Conservation (phyloP, 768 basidiomycete genomes). For the Leccinellum rugosiceps region DNA sequence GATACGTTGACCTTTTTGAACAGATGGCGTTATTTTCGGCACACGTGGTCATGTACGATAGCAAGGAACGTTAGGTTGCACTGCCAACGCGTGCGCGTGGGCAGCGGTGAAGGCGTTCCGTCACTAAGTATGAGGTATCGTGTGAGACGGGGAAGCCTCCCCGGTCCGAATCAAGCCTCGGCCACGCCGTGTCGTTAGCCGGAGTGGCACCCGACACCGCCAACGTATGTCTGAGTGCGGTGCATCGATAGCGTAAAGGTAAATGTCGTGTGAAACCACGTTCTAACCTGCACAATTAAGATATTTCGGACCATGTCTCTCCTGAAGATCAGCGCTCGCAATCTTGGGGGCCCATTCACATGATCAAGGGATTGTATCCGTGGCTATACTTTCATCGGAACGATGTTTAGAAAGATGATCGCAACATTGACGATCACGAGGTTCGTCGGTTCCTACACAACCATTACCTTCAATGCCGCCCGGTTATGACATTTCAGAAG, state of each 20-base stretch:
- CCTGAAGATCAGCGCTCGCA: background rate
- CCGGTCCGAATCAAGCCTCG: constrained; percentile 16
- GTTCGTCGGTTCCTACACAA: background rate
- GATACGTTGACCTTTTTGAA: background rate
- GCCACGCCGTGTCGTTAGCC: background rate
- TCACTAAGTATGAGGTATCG: background rate
- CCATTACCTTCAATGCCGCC: background rate
- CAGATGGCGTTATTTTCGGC: background rate
- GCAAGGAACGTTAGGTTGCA: background rate
- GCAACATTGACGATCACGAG: background rate
- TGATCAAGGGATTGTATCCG: background rate
- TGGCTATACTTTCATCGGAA: background rate
- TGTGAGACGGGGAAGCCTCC: background rate
- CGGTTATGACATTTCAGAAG: background rate
- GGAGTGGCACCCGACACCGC: background rate
- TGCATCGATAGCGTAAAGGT: background rate
- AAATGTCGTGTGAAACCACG: background rate
- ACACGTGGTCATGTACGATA: background rate
- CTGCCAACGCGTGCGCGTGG: background rate
- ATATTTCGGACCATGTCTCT: background rate
- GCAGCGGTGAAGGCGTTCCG: background rate
- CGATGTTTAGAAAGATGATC: background rate
- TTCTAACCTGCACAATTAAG: background rate
- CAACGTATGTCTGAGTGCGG: background rate
- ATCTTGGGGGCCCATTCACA: background rate